These are phyloP conservation scores for Yamadazyma ubonensis DNA, from an alignment of 805 yeast genomes.

Conservation along the genomic window DNA sequence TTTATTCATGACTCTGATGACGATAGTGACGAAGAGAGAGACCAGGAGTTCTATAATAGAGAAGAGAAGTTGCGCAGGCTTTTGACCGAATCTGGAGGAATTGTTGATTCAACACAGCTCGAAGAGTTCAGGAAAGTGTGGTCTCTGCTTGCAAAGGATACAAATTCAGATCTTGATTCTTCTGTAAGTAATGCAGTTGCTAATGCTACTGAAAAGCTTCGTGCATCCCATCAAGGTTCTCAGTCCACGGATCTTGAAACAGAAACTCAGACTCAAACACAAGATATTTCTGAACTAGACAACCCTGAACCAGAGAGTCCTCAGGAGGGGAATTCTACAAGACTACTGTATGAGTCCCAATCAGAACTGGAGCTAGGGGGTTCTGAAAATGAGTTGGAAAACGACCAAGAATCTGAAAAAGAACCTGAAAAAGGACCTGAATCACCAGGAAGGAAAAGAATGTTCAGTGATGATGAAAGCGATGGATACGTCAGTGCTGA, in stretches of 20 bases:
- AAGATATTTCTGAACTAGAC: no score
- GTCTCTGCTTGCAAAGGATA: constrained; percentile 16
- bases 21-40: constrained; percentile 57
- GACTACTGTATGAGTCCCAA: no score
- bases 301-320: no score
- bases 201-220: constrained; percentile 12
- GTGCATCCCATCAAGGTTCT: constrained; percentile 11
- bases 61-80: constrained; percentile 50
- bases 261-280: background rate
- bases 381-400: background rate
- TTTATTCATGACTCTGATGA: constrained; percentile 63
- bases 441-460: background rate
- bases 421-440: background rate
- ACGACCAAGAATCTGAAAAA: background rate
- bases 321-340: no score
- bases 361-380: no score
- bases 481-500: constrained; percentile 15
- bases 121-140: constrained; percentile 33
- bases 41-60: constrained; percentile 51
- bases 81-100: constrained; percentile 36
- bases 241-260: background rate
- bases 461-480: background rate
- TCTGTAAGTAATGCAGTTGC: constrained; percentile 14
- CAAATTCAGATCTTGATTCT: constrained; percentile 8
- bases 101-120: constrained; percentile 33